Base-by-base conservation (phyloP, 805 yeast species). In the Candida yuanshanica region DNA sequence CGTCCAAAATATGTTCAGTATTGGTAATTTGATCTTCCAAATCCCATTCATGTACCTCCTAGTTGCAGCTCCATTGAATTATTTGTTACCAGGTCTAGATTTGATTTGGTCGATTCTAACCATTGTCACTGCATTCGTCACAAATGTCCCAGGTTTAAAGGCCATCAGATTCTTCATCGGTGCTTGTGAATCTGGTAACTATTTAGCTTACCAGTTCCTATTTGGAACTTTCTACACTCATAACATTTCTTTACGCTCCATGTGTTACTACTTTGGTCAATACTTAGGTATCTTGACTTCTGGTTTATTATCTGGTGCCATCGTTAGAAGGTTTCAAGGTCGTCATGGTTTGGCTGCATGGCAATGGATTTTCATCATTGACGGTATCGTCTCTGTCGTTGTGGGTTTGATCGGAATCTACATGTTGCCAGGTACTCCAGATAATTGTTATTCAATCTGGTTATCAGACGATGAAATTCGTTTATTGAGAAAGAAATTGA, bases 311-410 rank as follows among this genome's bases (percentile, higher is more conserved):
- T 79, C 78, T 50, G 75, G 81, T 14, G 74, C 80, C 10, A 48
- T 74, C 37, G 70, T 56, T 44, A 53, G 63, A 39, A 55, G 59
- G 23, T 53, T 75, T 47, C 62, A 65, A 39, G 75, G 74, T 37
- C 63, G 58, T 7, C 57, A 58, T 33, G 81, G 80, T 2, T 53
- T 71, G 21, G 66, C 69, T 6, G 74, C 79, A 17, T 81, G 87
- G 87, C 70, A 79, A 58, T 81, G 86, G 87, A 71, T 78, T 61
- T 77, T 76, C 51, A 69, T 80, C 37, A 69, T 81, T 41, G 85
- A 81, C 57, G 82, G 85, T 20, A 61, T 79, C 41, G 70, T 83
- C 37, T 33, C 45, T 75, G 83, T 5, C 5, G 38, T 34, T 22
- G 38, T 44, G 18, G 47, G 45, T 38, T 12, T 72, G 49, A 48